Evolutionary conservation across 1,139 yeast genomes (phyloP).

Genomic region (Schwanniomyces etchellsii): DNA sequence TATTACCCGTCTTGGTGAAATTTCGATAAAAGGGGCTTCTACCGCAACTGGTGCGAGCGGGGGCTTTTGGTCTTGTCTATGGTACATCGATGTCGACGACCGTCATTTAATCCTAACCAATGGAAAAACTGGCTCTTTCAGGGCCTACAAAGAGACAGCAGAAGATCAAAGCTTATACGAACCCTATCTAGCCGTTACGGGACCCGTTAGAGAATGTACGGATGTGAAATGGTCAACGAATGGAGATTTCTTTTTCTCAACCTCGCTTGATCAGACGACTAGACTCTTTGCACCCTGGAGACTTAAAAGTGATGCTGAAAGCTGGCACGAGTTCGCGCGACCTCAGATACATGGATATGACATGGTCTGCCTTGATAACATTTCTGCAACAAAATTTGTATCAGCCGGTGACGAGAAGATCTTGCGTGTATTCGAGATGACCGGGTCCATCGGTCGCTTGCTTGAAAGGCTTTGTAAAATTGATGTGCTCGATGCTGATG

Average conservation of each 20-base stretch:
- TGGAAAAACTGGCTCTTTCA: constrained; percentile 91
- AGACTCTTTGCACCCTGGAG: constrained; percentile 69
- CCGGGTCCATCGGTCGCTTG: constrained; percentile 68
- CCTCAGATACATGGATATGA: constrained; percentile 99
- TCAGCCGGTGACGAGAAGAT: constrained; percentile 97
- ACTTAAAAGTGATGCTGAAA: constrained; percentile 18
- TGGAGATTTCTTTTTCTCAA: constrained; percentile 66
- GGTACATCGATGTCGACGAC: constrained; percentile 49
- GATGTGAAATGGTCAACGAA: constrained; percentile 73
- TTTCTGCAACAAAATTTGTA: constrained; percentile 61
- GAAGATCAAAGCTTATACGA: constrained; percentile 40
- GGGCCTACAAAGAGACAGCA: constrained; percentile 55
- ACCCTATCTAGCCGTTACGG: constrained; percentile 63
- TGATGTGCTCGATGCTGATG: constrained; percentile 15
- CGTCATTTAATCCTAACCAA: constrained; percentile 61
- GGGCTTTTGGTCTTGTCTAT: constrained; percentile 88
- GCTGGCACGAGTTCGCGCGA: constrained; percentile 91
- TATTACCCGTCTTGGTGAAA: constrained; percentile 75
- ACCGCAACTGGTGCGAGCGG: constrained; percentile 99
- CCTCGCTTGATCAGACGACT: constrained; percentile 90
- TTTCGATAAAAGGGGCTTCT: constrained; percentile 92
- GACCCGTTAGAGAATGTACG: constrained; percentile 69
- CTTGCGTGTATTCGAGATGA: constrained; percentile 82
- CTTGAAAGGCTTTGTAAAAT: constrained; percentile 52
- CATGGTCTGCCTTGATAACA: constrained; percentile 75